Evolutionary conservation across 805 yeast genomes (phyloP).

Genomic region (Zygosaccharomyces lentus): DNA sequence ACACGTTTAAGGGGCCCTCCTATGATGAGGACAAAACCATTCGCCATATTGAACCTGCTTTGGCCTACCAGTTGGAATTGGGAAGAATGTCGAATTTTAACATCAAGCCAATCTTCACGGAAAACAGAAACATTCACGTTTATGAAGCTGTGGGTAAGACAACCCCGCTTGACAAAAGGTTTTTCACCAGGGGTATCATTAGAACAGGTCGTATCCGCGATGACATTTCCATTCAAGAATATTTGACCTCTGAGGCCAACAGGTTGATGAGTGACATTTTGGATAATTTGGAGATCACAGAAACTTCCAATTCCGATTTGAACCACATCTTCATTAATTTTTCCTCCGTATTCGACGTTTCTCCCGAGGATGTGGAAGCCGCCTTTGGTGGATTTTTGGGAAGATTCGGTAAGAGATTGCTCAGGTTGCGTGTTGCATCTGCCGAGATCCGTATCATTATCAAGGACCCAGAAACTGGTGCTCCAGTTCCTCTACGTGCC

Average conservation of each 20-base stretch:
- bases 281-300: constrained; percentile 91
- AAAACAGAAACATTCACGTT: constrained; percentile 95
- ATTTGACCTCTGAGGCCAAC: constrained; percentile 93
- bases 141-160: constrained; percentile 95
- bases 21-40: constrained; percentile 86
- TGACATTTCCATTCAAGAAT: constrained; percentile 88
- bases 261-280: constrained; percentile 92
- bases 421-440: constrained; percentile 95
- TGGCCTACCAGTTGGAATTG: constrained; percentile 94
- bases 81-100: constrained; percentile 92
- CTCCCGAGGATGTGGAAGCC: constrained; percentile 93
- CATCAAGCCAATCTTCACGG: constrained; percentile 91
- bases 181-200: constrained; percentile 94
- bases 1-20: constrained; percentile 86
- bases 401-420: constrained; percentile 92
- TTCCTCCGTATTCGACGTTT: constrained; percentile 89
- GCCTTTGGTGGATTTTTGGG: constrained; percentile 98
- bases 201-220: constrained; percentile 94
- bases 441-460: constrained; percentile 97
- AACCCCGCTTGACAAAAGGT: constrained; percentile 89
- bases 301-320: constrained; percentile 90
- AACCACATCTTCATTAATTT: constrained; percentile 97
- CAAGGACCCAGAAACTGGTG: constrained; percentile 80
- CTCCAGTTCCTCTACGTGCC: constrained; percentile 94
- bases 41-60: constrained; percentile 97